phyloP scores from a whole-genome alignment of 768 basidiomycete genomes.

The Clitopilus hobsonii region DNA sequence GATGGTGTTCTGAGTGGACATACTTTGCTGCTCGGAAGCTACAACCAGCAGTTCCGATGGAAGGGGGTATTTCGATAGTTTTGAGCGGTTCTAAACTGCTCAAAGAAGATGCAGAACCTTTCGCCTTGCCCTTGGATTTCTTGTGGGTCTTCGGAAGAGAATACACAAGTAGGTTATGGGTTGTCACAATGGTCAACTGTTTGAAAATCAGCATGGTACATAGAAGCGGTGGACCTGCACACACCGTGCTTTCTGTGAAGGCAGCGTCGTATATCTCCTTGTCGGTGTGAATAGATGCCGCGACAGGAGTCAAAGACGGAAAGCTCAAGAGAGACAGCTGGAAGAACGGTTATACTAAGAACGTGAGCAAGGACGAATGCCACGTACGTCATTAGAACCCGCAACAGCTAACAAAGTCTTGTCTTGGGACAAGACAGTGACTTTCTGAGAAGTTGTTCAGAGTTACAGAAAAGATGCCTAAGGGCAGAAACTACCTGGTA shows the following conservation, averaged over 20 bases:
- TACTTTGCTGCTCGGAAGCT: constrained; percentile 64
- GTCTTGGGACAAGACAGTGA: constrained; percentile 76
- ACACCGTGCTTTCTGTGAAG: constrained; percentile 64
- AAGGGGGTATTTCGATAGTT: constrained; percentile 49
- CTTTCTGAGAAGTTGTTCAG: constrained; percentile 55
- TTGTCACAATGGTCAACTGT: constrained; percentile 67
- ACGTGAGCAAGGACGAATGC: constrained; percentile 13
- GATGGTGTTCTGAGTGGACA: background rate
- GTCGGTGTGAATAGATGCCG: constrained; percentile 47
- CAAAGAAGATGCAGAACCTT: constrained; percentile 9
- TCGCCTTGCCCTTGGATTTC: constrained; percentile 42
- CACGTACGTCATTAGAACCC: constrained; percentile 63
- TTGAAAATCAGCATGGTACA: background rate
- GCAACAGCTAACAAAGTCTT: constrained; percentile 63
- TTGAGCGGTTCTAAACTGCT: constrained; percentile 31
- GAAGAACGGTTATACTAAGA: constrained; percentile 1
- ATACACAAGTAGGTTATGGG: constrained; percentile 60
- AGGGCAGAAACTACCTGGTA: constrained; percentile 66
- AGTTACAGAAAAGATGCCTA: background rate
- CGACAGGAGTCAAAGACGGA: constrained; percentile 49
- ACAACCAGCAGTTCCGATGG: constrained; percentile 38
- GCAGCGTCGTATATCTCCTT: constrained; percentile 87
- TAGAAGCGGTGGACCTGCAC: constrained; percentile 8
- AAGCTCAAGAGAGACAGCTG: constrained; percentile 66
- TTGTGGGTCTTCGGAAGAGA: constrained; percentile 35